phyloP scores from a whole-genome alignment of 2,329 filamentous ascomycete genomes.

The Myriosclerotinia curreyana region DNA sequence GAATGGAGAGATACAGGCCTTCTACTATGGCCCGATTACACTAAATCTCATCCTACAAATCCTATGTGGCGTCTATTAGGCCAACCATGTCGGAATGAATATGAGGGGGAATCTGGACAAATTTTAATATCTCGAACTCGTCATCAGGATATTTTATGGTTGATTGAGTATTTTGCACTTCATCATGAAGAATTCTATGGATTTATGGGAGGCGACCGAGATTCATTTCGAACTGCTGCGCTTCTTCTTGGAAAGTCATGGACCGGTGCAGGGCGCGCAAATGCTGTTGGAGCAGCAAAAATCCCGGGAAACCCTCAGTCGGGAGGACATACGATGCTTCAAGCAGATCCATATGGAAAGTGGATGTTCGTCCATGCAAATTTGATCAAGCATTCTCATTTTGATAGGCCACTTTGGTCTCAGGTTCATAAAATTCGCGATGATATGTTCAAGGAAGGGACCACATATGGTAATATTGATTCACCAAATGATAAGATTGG shows the following conservation, averaged over 20 bases:
- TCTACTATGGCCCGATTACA: conserved; percentile 29
- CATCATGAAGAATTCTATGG: conserved; percentile 27
- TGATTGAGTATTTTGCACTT: conserved; percentile 29
- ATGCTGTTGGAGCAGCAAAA: conserved; percentile 20
- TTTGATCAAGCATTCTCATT: conserved; percentile 28
- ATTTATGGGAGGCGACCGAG: conserved; percentile 30
- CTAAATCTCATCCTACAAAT: conserved; percentile 29
- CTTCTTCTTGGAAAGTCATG: conserved; percentile 25
- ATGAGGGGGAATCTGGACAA: conserved; percentile 29
- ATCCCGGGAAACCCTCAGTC: background rate
- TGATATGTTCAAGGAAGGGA: conserved; percentile 24
- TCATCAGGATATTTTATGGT: conserved; percentile 29
- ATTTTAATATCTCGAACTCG: conserved; percentile 25
- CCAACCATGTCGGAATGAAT: conserved; percentile 26
- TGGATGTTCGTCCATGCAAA: conserved; percentile 33
- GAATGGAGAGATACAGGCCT: conserved; percentile 28
- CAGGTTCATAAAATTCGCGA: conserved; percentile 24
- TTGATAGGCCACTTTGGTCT: conserved; percentile 25
- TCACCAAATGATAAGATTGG: conserved; percentile 28
- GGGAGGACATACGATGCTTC: conserved; percentile 31
- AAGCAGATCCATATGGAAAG: conserved; percentile 26
- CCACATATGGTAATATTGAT: conserved; percentile 28
- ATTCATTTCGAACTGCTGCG: conserved; percentile 28
- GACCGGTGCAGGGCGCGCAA: conserved; percentile 26
- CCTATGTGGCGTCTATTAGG: conserved; percentile 28